Evolutionary conservation across 2,329 filamentous ascomycete species (phyloP), one percentile per base, ranked within the genome.

Genomic region (Calonectria hawksworthii): DNA sequence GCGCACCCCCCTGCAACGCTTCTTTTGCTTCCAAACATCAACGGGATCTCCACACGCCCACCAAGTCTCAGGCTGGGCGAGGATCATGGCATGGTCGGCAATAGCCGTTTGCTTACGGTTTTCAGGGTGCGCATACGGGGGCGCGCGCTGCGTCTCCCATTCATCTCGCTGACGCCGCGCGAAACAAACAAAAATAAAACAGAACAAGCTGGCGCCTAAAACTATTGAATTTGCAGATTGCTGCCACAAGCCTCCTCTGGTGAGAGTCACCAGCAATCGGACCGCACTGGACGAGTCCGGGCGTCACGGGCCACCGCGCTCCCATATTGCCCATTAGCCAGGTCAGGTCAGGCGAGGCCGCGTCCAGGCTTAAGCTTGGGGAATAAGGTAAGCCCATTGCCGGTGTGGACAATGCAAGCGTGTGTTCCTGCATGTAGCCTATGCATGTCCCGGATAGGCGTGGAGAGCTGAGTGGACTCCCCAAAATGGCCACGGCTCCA

Each of bases 351-450:
- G 52, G 52, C 52, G 18, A 56, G 23, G 52, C 52, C 52, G 28
- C 28, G 52, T 9, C 52, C 34, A 23, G 56, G 56, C 36, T 38
- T 38, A 38, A 63, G 56, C 56, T 63, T 63, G 56, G 34, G n/a
- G 56, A 36, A 63, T 41, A 61, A 38, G 56, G 56, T 18, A 26
- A 63, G 56, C 23, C 23, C 34, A 36, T 26, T 38, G n/a, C 56
- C 34, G 34, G 34, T 18, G n/a, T 28, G 56, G 56, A 23, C 56
- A 61, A 61, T 61, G 56, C 56, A 61, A n/a, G 56, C 32, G 56
- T 3, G 21, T 63, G 56, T 63, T 63, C 56, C 56, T 63, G 56
- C 56, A 63, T 63, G 56, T 63, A 63, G 56, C 56, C 56, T 63
- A 63, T 63, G 56, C 56, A 63, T 63, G 56, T 63, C 56, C 56